These are phyloP conservation scores for Ceratocystis papillata DNA, from an alignment of 2,329 filamentous ascomycete species.

Conservation along the genomic window DNA sequence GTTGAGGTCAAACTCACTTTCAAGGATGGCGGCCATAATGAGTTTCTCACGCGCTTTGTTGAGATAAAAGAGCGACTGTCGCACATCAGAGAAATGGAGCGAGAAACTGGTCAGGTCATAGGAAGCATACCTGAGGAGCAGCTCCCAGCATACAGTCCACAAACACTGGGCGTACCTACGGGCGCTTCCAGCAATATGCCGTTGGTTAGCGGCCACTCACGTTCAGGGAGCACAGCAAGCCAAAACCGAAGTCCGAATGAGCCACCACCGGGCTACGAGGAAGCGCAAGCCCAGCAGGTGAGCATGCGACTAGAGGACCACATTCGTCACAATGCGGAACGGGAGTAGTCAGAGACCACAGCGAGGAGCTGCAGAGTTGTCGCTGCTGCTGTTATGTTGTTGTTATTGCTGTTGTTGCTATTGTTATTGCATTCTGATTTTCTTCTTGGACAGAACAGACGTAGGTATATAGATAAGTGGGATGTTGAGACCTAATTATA, in stretches of 20 bases:
- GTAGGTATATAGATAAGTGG: not conserved
- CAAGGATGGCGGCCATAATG: constrained; percentile 88
- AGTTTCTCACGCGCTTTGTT: constrained; percentile 76
- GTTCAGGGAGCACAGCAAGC: constrained; percentile 33
- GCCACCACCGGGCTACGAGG: constrained; percentile 83
- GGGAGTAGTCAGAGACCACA: constrained; percentile 32
- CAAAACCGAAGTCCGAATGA: constrained; percentile 47
- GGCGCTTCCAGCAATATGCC: constrained; percentile 29
- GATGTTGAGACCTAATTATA: not conserved
- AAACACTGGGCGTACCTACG: constrained; percentile 19
- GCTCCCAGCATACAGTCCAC: constrained; percentile 59
- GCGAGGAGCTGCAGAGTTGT: too few relatives aligned
- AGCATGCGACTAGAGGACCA: constrained; percentile 54
- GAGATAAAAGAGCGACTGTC: constrained; percentile 71
- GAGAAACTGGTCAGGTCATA: constrained; percentile 53
- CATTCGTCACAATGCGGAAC: constrained; percentile 62
- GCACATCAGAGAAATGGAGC: constrained; percentile 65
- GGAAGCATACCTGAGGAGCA: constrained; percentile 68
- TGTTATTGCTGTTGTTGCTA: too few relatives aligned
- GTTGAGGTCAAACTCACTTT: constrained; percentile 80
- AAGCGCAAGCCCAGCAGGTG: constrained; percentile 65
- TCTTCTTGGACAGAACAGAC: not conserved
- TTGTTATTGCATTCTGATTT: too few relatives aligned
- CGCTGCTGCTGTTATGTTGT: too few relatives aligned
- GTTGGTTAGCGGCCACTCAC: constrained; percentile 21